These are phyloP conservation scores for Cafeteria roenbergensis DNA, from an alignment of 108 stramenopile species.

Conservation along the genomic window DNA sequence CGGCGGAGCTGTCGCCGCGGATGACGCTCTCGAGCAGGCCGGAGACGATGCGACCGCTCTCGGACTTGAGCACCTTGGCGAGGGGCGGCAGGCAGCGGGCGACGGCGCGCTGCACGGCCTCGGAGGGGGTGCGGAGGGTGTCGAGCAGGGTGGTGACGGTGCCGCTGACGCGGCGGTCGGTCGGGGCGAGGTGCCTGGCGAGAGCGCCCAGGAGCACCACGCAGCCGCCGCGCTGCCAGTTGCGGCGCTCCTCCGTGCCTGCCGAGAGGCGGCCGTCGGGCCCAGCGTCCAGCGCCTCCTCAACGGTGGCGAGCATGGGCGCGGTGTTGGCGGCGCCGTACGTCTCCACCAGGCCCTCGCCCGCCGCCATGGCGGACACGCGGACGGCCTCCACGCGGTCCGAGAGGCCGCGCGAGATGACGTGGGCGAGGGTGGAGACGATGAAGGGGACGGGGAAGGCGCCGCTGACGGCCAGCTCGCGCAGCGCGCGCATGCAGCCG, in stretches of 20 bases:
- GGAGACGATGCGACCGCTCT: not conserved
- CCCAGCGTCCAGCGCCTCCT: not conserved
- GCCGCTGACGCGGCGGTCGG: conserved; percentile 27
- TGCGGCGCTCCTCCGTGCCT: not conserved
- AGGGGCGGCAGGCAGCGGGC: conserved; percentile 43
- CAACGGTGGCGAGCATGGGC: not conserved
- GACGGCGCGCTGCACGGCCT: conserved; percentile 41
- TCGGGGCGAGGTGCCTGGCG: conserved; percentile 33
- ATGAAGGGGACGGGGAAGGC: not conserved
- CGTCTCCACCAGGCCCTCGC: not conserved
- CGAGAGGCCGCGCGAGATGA: not conserved
- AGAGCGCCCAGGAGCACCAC: conserved; percentile 42
- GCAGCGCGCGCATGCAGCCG: not conserved
- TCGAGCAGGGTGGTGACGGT: conserved; percentile 38
- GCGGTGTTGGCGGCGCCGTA: not conserved
- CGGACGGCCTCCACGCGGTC: not conserved
- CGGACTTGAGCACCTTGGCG: conserved; percentile 18
- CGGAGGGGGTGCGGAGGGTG: conserved; percentile 33
- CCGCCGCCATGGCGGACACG: not conserved
- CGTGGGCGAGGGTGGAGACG: not conserved
- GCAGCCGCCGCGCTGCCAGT: conserved; percentile 22
- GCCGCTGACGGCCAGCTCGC: not conserved
- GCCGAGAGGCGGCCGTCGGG: not conserved
- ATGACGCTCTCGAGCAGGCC: not conserved
- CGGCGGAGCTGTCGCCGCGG: conserved; percentile 3